Evolutionary conservation across 2,329 filamentous ascomycete species (phyloP).

Genomic region (Coniella lustricola): DNA sequence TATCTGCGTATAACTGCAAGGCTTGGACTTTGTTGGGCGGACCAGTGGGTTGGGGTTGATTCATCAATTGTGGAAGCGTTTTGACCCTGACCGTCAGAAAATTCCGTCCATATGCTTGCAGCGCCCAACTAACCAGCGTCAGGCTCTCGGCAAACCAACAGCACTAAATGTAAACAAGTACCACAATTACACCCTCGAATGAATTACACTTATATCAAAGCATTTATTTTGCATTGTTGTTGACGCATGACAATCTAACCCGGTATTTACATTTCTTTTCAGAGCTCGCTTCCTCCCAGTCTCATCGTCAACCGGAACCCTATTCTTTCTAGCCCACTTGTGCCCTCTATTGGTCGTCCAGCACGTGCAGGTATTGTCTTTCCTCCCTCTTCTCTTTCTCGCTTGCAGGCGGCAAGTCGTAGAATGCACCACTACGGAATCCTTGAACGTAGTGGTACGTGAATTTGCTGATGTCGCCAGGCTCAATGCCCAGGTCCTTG

Average conservation of each 20-base stretch:
- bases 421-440: conserved; percentile 81
- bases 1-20: too few relatives aligned
- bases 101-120: neutral
- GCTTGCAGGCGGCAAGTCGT: conserved; percentile 88
- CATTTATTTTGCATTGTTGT: conserved; percentile 12
- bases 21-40: too few relatives aligned
- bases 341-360: conserved; percentile 66
- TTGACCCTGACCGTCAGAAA: neutral
- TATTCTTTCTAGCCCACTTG: conserved; percentile 30
- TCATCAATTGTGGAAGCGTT: neutral
- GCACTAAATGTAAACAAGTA: neutral
- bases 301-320: conserved; percentile 7
- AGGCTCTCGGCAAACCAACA: neutral
- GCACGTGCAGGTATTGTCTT: conserved; percentile 92
- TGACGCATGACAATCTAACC: conserved; percentile 22
- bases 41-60: neutral
- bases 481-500: conserved; percentile 84
- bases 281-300: conserved; percentile 15
- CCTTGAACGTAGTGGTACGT: conserved; percentile 94
- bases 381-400: conserved; percentile 93
- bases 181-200: neutral
- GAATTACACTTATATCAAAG: neutral
- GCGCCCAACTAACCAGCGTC: too few relatives aligned
- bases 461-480: conserved; percentile 75
- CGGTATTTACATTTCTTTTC: conserved; percentile 24